Base-by-base conservation (phyloP, 2,329 filamentous ascomycete species). In the Boeremia exigua region DNA sequence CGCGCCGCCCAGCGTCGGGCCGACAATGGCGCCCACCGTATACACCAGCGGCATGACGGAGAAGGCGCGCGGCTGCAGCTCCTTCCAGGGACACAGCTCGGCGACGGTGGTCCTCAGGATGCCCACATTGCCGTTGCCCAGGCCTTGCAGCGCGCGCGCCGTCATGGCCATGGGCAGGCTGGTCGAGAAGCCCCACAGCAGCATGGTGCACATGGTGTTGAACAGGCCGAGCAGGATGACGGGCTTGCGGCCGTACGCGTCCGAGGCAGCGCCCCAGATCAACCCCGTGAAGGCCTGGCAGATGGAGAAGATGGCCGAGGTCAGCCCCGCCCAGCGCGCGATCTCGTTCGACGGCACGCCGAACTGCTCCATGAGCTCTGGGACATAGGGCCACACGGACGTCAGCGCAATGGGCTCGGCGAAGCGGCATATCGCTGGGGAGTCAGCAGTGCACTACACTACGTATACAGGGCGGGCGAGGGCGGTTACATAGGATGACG, bases 31-130 rank as follows among this genome's bases (percentile, higher is more conserved):
- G 0, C 94, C 94, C 48, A 97, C 80, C 10, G 88, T 92, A 89
- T 92, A 98, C 1, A 89, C 90, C 14, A 98, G 78, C 4, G 94
- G 94, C 93, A 98, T 97, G 40, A 98, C 82, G 61, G 89, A 92
- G 75, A 98, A 98, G 0, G 95, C 95, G 48, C 87, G 82, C 0
- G 94, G 93, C 70, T 97, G 94, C 6, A 96, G 81, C 69, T 92
- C 89, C 72, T 76, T 92, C 73, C 95, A 87, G 0, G 92, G 90
- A 1, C 96, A 92, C 83, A 97, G 87, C 75, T 97, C 94, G 0
- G 94, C 94, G 2, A 97, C 92, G 79, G 95, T 92, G 14, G 92
- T 96, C 62, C 93, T 81, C 60, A 97, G 88, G 59, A 97, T 97
- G 1, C 95, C 80, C 10, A 82, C 79, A 70, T 97, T 98, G 49